phyloP scores from a whole-genome alignment of 257 asterid genomes.

The Anisodus acutangulus region DNA sequence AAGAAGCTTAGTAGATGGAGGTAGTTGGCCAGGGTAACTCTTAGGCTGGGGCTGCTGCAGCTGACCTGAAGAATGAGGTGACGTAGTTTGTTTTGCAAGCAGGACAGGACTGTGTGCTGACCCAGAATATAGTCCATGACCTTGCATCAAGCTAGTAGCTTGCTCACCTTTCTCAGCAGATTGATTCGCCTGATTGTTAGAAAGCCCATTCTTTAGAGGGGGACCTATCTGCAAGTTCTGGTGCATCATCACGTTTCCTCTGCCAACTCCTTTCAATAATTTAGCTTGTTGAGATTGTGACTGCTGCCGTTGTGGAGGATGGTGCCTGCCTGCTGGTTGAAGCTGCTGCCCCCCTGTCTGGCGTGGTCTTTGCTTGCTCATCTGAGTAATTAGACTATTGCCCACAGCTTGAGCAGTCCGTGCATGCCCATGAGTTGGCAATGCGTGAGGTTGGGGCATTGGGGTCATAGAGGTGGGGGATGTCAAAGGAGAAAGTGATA shows the following conservation, averaged over 20 bases:
- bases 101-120: conserved; percentile 49
- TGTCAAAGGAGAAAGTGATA: conserved; percentile 55
- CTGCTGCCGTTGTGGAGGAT: conserved; percentile 68
- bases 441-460: conserved; percentile 59
- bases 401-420: conserved; percentile 58
- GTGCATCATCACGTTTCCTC: conserved; percentile 63
- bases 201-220: conserved; percentile 57
- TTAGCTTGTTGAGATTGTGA: conserved; percentile 66
- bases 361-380: conserved; percentile 53
- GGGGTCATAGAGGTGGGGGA: conserved; percentile 58
- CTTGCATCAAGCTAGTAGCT: conserved; percentile 47
- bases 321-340: conserved; percentile 56
- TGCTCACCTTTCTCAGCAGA: conserved; percentile 59
- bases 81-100: conserved; percentile 49
- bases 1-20: conserved; percentile 55
- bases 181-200: conserved; percentile 54
- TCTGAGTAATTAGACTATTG: conserved; percentile 57
- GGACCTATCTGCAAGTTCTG: conserved; percentile 63
- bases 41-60: conserved; percentile 60
- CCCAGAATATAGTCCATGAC: conserved; percentile 56
- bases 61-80: conserved; percentile 62
- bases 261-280: conserved; percentile 68
- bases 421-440: conserved; percentile 60
- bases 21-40: conserved; percentile 54
- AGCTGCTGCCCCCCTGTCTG: conserved; percentile 52